Conservation (phyloP, 129 eudicot species). For the Ambrosia artemisiifolia region DNA sequence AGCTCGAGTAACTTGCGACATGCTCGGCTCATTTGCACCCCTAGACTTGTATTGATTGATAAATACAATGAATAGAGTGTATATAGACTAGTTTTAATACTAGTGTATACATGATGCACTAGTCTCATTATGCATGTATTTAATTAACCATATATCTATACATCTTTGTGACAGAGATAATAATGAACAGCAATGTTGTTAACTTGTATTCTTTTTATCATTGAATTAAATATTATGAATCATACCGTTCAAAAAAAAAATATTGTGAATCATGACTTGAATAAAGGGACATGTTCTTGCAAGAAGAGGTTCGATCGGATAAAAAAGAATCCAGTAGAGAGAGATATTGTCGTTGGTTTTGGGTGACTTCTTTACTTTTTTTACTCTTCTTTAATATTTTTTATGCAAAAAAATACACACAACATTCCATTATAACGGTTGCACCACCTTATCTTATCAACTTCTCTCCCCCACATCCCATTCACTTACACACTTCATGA, state of each 20-base stretch:
- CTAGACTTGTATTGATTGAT: too few species aligned
- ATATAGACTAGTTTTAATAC: too few species aligned
- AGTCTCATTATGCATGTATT: too few species aligned
- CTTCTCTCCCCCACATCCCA: slow-evolving; percentile 48
- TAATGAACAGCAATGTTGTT: not conserved
- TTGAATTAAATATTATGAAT: not conserved
- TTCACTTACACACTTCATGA: slow-evolving; percentile 24
- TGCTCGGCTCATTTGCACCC: too few species aligned
- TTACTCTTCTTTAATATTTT: slow-evolving; percentile 21
- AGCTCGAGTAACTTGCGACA: too few species aligned
- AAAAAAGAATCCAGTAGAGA: slow-evolving; percentile 61
- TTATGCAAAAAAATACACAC: slow-evolving; percentile 14
- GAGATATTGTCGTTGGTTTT: slow-evolving; percentile 63
- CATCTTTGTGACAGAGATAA: too few species aligned
- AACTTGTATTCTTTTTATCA: not conserved
- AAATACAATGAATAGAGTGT: too few species aligned
- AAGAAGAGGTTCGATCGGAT: slow-evolving; percentile 77
- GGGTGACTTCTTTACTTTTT: slow-evolving; percentile 39
- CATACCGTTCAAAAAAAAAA: too few species aligned
- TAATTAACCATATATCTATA: too few species aligned
- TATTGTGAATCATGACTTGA: slow-evolving; percentile 32
- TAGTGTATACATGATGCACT: too few species aligned
- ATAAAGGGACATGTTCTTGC: slow-evolving; percentile 75
- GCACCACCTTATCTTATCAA: slow-evolving; percentile 65
- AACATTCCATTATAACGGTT: slow-evolving; percentile 45